phyloP scores from a whole-genome alignment of 495 filamentous ascomycete genomes.

The Podospora appendiculata region DNA sequence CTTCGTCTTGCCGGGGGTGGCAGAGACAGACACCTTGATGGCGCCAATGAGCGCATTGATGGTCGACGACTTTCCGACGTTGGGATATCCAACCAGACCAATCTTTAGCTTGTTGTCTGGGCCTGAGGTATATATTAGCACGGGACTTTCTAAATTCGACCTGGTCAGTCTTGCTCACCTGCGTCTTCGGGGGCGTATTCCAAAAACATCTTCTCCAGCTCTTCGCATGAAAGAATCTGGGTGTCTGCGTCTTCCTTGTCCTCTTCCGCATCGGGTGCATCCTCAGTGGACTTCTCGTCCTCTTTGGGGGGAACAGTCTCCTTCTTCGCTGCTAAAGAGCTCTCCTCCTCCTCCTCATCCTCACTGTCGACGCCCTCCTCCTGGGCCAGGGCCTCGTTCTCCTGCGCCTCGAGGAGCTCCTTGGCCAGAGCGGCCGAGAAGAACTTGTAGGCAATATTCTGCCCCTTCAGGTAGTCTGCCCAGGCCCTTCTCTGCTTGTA shows the following conservation, averaged over 20 bases:
- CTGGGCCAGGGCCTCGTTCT: constrained; percentile 10
- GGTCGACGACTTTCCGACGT: constrained; percentile 97
- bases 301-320: constrained; percentile 14
- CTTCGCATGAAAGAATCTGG: constrained; percentile 81
- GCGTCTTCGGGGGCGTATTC: constrained; percentile 55
- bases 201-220: constrained; percentile 84
- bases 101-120: constrained; percentile 69
- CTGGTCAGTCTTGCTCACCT: constrained; percentile 24
- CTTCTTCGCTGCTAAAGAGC: constrained; percentile 10
- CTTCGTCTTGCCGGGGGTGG: constrained; percentile 97
- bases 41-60: constrained; percentile 97
- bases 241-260: constrained; percentile 52
- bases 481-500: constrained; percentile 73
- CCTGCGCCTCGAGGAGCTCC: constrained; percentile 45
- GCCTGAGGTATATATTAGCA: background rate
- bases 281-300: constrained; percentile 34
- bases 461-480: constrained; percentile 79
- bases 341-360: constrained; percentile 29
- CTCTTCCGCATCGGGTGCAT: constrained; percentile 36
- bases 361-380: constrained; percentile 23
- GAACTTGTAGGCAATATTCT: constrained; percentile 81
- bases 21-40: constrained; percentile 97
- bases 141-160: background rate
- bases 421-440: constrained; percentile 93
- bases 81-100: constrained; percentile 95